A percentile compares a stretch with the other conserved stretches of the same genome.
Evolutionary conservation across 2,329 filamentous ascomycete species (phyloP).

Genomic region (Diaporthe citrichinensis): DNA sequence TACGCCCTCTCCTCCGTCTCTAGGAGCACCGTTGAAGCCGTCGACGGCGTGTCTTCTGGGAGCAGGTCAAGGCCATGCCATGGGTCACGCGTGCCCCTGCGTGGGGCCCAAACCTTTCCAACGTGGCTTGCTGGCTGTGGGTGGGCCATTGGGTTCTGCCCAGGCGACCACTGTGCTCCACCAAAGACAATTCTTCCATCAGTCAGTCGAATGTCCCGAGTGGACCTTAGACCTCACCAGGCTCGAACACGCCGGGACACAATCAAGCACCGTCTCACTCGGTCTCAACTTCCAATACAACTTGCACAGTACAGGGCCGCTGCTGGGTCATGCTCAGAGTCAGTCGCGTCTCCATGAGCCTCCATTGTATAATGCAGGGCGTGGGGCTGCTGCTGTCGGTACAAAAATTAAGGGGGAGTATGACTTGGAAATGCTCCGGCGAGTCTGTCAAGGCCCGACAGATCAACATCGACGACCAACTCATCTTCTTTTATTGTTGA

Average conservation of each 20-base stretch:
- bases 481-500: constrained; percentile 1
- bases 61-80: not conserved
- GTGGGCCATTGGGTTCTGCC: constrained; percentile 26
- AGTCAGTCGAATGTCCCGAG: constrained; percentile 19
- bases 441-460: not conserved
- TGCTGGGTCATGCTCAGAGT: constrained; percentile 22
- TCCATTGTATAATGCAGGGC: constrained; percentile 12
- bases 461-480: constrained; percentile 5
- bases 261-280: not conserved
- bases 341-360: constrained; percentile 27
- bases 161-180: constrained; percentile 16
- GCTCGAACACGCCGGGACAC: not conserved
- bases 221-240: constrained; percentile 5
- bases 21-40: not conserved
- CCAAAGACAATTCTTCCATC: constrained; percentile 22
- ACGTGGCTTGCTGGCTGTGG: constrained; percentile 3
- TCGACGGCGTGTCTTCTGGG: not conserved
- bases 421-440: constrained; percentile 24
- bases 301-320: constrained; percentile 7
- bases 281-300: not conserved
- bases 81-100: not conserved
- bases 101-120: constrained; percentile 9
- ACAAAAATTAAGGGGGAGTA: constrained; percentile 32
- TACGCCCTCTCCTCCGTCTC: not conserved
- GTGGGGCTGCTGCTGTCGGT: constrained; percentile 34